Percentiles rank a stretch among this genome's conserved stretches.
These are phyloP conservation scores for Aspergillus flavus DNA, from an alignment of 2,329 filamentous ascomycete species.

Conservation along the genomic window DNA sequence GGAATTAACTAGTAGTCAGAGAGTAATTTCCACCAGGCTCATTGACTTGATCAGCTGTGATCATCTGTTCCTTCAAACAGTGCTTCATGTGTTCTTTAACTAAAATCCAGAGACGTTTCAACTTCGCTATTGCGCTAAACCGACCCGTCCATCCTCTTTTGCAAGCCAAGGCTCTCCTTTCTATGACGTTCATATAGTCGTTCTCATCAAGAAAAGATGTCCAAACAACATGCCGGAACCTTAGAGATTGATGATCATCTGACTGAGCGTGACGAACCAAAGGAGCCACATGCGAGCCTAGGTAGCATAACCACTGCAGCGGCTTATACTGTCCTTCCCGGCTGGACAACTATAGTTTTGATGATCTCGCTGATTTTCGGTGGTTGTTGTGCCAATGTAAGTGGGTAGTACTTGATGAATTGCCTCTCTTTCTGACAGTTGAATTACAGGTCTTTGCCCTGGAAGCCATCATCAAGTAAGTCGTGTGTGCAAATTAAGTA, in stretches of 20 bases:
- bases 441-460: conserved; percentile 79
- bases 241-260: background rate
- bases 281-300: conserved; percentile 5
- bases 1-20: background rate
- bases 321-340: conserved; percentile 50
- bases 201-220: background rate
- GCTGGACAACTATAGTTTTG: conserved; percentile 63
- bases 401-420: conserved; percentile 31
- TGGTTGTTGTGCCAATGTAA: conserved; percentile 90
- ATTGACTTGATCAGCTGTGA: background rate
- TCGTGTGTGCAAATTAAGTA: conserved; percentile 17
- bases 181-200: background rate
- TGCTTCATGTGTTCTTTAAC: background rate
- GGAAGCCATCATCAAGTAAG: conserved; percentile 91
- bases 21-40: background rate
- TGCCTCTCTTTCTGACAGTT: conserved; percentile 25
- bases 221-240: background rate
- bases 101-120: background rate
- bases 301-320: conserved; percentile 30
- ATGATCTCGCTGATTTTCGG: conserved; percentile 91
- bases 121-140: background rate
- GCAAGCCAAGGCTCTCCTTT: background rate
- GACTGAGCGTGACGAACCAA: background rate
- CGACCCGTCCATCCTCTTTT: background rate
- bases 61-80: background rate